phyloP scores from a whole-genome alignment of 768 basidiomycete genomes.

The Lactarius pseudohatsudake region DNA sequence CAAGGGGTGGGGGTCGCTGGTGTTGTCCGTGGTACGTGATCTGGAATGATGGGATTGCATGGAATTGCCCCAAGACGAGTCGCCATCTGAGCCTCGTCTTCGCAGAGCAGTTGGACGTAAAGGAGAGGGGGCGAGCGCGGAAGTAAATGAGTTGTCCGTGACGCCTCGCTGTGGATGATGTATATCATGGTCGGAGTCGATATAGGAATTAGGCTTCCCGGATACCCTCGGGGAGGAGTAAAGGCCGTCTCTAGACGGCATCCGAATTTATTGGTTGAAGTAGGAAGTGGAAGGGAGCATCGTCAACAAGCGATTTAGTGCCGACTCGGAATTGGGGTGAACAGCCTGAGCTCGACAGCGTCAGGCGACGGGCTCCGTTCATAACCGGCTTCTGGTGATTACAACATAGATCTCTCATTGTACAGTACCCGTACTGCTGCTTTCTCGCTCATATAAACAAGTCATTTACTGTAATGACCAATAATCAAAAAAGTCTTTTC shows the following conservation, averaged over 20 bases:
- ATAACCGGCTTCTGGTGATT: neutral
- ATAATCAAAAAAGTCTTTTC: neutral
- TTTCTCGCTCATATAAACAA: neutral
- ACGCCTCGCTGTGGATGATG: neutral
- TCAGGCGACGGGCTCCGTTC: neutral
- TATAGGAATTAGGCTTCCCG: constrained; percentile 3
- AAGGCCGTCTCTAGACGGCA: constrained; percentile 25
- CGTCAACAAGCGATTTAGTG: constrained; percentile 13
- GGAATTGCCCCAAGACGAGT: constrained; percentile 23
- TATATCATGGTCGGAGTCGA: constrained; percentile 8
- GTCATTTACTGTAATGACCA: no score
- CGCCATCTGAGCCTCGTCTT: constrained; percentile 36
- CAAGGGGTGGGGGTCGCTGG: constrained; percentile 24
- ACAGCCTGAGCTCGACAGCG: neutral
- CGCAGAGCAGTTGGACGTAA: constrained; percentile 20
- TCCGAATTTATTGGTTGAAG: constrained; percentile 10
- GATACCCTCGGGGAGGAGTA: constrained; percentile 4
- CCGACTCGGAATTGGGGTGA: neutral
- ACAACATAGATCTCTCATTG: neutral
- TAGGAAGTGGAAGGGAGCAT: constrained; percentile 10
- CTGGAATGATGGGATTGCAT: constrained; percentile 27
- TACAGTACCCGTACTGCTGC: neutral
- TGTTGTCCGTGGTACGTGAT: constrained; percentile 32
- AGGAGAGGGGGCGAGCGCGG: constrained; percentile 20
- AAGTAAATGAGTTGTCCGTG: constrained; percentile 26